Base-by-base conservation (phyloP, 306 rosid species). In the Sesbania bispinosa region DNA sequence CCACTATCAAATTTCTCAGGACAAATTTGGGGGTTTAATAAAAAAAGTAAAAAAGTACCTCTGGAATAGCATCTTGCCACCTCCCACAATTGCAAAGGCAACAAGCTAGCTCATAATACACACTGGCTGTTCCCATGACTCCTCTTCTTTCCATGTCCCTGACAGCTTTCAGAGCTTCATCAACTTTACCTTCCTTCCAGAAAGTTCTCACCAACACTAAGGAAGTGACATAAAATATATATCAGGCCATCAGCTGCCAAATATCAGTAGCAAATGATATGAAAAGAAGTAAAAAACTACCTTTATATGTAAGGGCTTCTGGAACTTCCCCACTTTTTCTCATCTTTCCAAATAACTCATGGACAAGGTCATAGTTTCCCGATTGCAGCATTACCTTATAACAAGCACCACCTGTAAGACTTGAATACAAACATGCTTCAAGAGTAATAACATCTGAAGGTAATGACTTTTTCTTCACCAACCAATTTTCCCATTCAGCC, bases 131-230 rank as follows among this genome's bases (percentile, higher is more conserved):
- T 77, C 97, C 96, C 73, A 83, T 88, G 55, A 90, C 78, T 55
- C 98, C 97, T 68, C 87, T 87, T 80, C 76, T 84, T 85, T 93
- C 97, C 97, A 93, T 90, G 36, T 84, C 88, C 77, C 94, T 85
- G 74, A 93, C 89, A 47, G 80, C 90, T 76, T 88, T 80, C 67
- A 90, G 81, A 62, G 97, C 98, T 78, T 86, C 90, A 63, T 83
- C 79, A 67, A 83, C 80, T 80, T 88, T 90, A 18, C 93, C 96
- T 84, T 93, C 92, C 77, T 79, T 77, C 90, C 96, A 93, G 58
- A 85, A 86, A 73, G 97, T 84, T 83, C 64, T 84, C 68, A 90
- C 96, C 87, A 93, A 69, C 81, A 90, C 97, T 93, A 83, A 38
- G 39, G 67, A 57, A 77, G 54, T 45, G 18, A 43, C 38, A 48